Percentiles rank a stretch among this genome's conserved stretches.
These are phyloP conservation scores for Cryphonectria carpinicola DNA, from an alignment of 2,329 filamentous ascomycete species.

Conservation along the genomic window DNA sequence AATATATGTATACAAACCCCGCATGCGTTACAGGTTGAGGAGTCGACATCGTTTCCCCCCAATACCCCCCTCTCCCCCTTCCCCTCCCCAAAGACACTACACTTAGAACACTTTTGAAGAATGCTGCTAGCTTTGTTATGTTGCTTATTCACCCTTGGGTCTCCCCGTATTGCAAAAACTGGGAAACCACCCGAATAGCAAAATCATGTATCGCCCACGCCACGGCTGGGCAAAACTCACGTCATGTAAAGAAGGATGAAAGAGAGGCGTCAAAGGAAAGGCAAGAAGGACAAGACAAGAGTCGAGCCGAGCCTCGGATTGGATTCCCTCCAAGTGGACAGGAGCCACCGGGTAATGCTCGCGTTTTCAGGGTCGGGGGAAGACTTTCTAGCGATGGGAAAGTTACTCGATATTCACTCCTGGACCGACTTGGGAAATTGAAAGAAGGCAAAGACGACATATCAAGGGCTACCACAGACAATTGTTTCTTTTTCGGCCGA, in stretches of 20 bases:
- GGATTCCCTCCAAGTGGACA: slow-evolving; percentile 29
- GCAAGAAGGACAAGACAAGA: slow-evolving; percentile 27
- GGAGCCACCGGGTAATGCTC: slow-evolving; percentile 25
- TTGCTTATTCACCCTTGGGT: slow-evolving; percentile 22
- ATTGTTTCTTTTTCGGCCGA: slow-evolving; percentile 15
- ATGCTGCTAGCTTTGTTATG: slow-evolving; percentile 29
- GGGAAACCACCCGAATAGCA: slow-evolving; percentile 27
- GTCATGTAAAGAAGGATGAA: slow-evolving; percentile 31
- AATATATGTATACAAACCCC: slow-evolving; percentile 40
- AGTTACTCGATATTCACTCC: slow-evolving; percentile 21
- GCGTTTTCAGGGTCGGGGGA: slow-evolving; percentile 24
- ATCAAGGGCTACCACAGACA: slow-evolving; percentile 18
- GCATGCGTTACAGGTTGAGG: slow-evolving; percentile 35
- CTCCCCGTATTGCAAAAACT: slow-evolving; percentile 17
- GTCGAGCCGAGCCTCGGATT: slow-evolving; percentile 29
- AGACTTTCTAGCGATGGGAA: slow-evolving; percentile 27
- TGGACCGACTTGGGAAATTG: slow-evolving; percentile 19
- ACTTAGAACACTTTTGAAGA: slow-evolving; percentile 32
- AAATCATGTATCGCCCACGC: slow-evolving; percentile 30
- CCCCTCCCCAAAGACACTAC: slow-evolving; percentile 26
- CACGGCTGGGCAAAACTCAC: slow-evolving; percentile 27
- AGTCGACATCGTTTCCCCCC: slow-evolving; percentile 36
- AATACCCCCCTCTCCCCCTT: slow-evolving; percentile 30
- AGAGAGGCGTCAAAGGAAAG: slow-evolving; percentile 21
- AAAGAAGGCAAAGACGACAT: slow-evolving; percentile 14